Base-by-base conservation (phyloP, 179 eudicot genomes). In the Pouteria campechiana region DNA sequence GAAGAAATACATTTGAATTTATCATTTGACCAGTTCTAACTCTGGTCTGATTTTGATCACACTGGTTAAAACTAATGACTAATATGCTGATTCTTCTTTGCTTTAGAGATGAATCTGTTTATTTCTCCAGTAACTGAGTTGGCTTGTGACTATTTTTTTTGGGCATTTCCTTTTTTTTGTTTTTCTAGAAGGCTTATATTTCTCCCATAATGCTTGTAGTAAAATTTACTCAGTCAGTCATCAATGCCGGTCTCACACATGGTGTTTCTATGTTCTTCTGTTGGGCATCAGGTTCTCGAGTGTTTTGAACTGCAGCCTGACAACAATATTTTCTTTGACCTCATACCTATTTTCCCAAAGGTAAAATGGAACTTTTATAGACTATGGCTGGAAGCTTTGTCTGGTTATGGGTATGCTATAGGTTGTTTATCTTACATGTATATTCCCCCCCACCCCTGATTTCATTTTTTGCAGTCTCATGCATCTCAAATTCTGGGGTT, bases 331-430 rank as follows among this genome's bases (percentile, higher is more conserved):
- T 87, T 92, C 76, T 62, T 83, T 81, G 89, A 88, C 52, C 65
- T 88, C 46, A 80, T 92, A 64, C 96, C 99, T 9, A 83, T 92
- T 48, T 92, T 92, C 27, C 94, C 99, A 3, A 92, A 92, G 99
- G 99, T 92, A 41, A 30, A n/a, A 37, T 37, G 9, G 31, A 17
- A 4, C 19, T 21, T 50, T 21, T 16, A 6, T 53, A 4, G 15
- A 4, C 3, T 17, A 28, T 37, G 9, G 27, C 3, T 5, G 3
- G n/a, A n/a, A n/a, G n/a, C n/a, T n/a, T n/a, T 37, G 8, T n/a
- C 6, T 12, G 15, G 17, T 8, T 37, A 27, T 9, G 6, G 17
- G 18, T 21, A 44, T 17, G 12, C 16, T 44, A 23, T n/a, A 19
- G 3, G 20, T 17, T 3, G 9, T 30, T 15, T 7, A 8, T 16